Evolutionary conservation across 164 flowering plant genomes (phyloP).

Genomic region (Berberis thunbergii): DNA sequence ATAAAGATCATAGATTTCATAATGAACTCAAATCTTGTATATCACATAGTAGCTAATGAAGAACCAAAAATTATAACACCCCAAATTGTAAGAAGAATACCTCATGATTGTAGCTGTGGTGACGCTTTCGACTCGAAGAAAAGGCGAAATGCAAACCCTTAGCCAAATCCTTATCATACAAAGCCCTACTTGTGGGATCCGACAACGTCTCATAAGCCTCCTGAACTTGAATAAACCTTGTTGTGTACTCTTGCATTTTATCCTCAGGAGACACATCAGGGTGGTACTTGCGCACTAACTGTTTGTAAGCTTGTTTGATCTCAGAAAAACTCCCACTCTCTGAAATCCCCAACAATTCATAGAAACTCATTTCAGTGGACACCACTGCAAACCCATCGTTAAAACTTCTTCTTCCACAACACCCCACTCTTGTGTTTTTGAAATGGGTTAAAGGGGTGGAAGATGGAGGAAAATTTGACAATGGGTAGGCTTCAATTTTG

Average conservation of each 20-base stretch:
- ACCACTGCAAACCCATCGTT: constrained; percentile 14
- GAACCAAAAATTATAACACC: no score
- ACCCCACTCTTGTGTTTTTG: background rate
- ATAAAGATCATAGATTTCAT: no score
- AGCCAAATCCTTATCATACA: constrained; percentile 68
- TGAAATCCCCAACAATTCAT: constrained; percentile 67
- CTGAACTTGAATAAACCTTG: constrained; percentile 70
- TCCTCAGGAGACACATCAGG: constrained; percentile 96
- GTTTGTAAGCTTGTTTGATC: constrained; percentile 87
- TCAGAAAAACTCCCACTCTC: constrained; percentile 42
- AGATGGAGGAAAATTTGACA: background rate
- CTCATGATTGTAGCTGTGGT: constrained; percentile 25
- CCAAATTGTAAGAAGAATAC: constrained; percentile 15
- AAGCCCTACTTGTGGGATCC: constrained; percentile 57
- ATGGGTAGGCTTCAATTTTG: background rate
- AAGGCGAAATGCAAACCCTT: constrained; percentile 59
- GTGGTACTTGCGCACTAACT: constrained; percentile 73
- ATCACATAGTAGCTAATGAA: no score
- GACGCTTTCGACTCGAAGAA: constrained; percentile 34
- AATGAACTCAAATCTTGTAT: no score
- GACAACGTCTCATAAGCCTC: constrained; percentile 92
- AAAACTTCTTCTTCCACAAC: constrained; percentile 15
- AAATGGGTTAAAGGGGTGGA: no score
- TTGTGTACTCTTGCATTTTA: constrained; percentile 61
- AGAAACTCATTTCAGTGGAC: constrained; percentile 31